Evolutionary conservation across 2,329 filamentous ascomycete genomes (phyloP), one percentile per base, ranked within the genome.

Genomic region (Fusarium sublunatum): DNA sequence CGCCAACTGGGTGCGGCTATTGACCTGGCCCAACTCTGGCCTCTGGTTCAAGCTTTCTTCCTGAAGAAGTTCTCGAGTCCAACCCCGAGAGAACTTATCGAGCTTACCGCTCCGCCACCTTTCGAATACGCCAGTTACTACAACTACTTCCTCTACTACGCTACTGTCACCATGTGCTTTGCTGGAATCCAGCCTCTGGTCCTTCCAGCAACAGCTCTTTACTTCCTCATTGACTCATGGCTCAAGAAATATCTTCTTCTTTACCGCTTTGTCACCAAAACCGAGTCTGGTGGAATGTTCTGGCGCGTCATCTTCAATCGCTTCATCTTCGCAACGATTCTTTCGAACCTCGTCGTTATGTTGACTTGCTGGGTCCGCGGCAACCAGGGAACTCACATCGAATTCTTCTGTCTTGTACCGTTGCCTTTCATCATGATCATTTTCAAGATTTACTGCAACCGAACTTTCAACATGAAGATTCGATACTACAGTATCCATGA

Each of bases 111-210:
- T 4, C 95, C 95, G 1, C 93, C 92, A 3, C 83, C 91, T 0
- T 97, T 99, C 74, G 93, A 98, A 68, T 98, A 97, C 72, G 92
- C 95, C 56, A 92, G 88, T 69, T 98, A 98, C 79, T 99, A 97
- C 84, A 98, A 97, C 76, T 98, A 96, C 76, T 97, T 97, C 77
- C 82, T 98, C 28, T 99, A 92, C 78, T 99, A 98, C 79, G 83
- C 91, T 24, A 97, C 94, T 0, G 91, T 98, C 29, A 90, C 92
- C 0, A 82, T 99, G 13, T 92, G 89, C 70, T 97, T 95, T 72
- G 88, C 90, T 2, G 87, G 88, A 2, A 83, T 98, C 48, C 95
- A 98, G 76, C 95, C 95, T 0, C 83, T 98, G 24, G 90, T 95
- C 2, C 83, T 99, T 7, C 88, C 91, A 0, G 91, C 96, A 35